Conservation (phyloP, 1,284 basidiomycete genomes). For the Leccinum pachyderme region DNA sequence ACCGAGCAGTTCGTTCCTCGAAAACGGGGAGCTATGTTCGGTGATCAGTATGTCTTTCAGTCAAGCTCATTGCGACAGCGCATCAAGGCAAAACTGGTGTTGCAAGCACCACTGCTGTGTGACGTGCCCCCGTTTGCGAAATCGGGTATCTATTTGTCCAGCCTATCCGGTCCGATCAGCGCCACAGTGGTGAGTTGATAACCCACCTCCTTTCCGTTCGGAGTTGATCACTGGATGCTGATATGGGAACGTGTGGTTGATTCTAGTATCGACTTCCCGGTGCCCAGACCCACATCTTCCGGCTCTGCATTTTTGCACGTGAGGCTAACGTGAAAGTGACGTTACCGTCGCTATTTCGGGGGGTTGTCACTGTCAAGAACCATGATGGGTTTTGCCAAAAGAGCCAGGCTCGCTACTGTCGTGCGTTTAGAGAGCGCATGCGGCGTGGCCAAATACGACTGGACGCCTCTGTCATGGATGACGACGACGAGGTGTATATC, state of each 20-base stretch:
- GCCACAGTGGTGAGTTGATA: slow-evolving; percentile 25
- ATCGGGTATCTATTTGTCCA: slow-evolving; percentile 34
- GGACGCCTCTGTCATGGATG: slow-evolving; percentile 17
- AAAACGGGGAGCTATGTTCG: slow-evolving; percentile 30
- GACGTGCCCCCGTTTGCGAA: slow-evolving; percentile 32
- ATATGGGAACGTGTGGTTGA: slow-evolving; percentile 4
- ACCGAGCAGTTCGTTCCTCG: slow-evolving; percentile 31
- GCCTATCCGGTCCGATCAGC: slow-evolving; percentile 24
- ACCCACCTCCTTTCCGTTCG: neutral
- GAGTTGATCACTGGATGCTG: neutral
- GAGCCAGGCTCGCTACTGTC: slow-evolving; percentile 20
- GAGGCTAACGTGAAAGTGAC: slow-evolving; percentile 29
- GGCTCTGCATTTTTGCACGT: slow-evolving; percentile 30
- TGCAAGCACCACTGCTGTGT: slow-evolving; percentile 28
- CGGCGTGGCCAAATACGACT: slow-evolving; percentile 23
- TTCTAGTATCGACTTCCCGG: slow-evolving; percentile 24
- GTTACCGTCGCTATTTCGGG: slow-evolving; percentile 30
- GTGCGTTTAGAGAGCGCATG: slow-evolving; percentile 26
- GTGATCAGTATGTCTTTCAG: slow-evolving; percentile 33
- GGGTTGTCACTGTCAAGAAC: slow-evolving; percentile 24
- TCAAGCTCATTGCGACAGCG: slow-evolving; percentile 16
- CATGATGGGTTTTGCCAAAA: slow-evolving; percentile 11
- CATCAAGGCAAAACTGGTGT: slow-evolving; percentile 27
- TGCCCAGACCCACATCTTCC: slow-evolving; percentile 31
- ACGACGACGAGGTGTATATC: slow-evolving; percentile 31